These are phyloP conservation scores for Chytridium lagenaria DNA, from an alignment of 371 early-diverging fungal species.

Conservation along the genomic window DNA sequence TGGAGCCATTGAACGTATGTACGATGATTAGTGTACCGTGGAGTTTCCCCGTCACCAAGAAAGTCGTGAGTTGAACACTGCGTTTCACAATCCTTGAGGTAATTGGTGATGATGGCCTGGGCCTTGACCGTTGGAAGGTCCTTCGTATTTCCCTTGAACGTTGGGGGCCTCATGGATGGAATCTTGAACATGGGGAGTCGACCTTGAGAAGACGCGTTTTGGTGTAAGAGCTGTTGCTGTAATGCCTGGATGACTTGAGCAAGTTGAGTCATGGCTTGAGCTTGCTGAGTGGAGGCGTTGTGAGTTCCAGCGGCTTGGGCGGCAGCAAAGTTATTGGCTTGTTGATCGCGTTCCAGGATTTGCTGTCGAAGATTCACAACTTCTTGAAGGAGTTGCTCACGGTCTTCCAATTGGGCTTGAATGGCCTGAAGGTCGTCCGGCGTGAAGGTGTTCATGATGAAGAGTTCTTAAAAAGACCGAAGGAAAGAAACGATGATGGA, in stretches of 20 bases:
- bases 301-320: no score
- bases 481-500: no score
- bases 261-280: no score
- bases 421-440: no score
- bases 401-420: no score
- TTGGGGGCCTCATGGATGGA: constrained; percentile 5
- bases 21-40: not conserved
- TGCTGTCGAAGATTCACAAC: no score
- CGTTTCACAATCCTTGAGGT: not conserved
- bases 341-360: no score
- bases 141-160: constrained; percentile 3
- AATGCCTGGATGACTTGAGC: not conserved
- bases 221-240: not conserved
- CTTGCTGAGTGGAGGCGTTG: no score
- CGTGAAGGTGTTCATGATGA: no score
- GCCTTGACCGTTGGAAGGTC: not conserved
- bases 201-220: not conserved
- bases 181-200: constrained; percentile 6
- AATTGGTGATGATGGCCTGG: not conserved
- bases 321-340: no score
- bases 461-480: no score
- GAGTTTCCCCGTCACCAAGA: not conserved
- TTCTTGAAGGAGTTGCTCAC: no score
- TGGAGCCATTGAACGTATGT: not conserved
- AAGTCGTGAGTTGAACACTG: not conserved